Evolutionary conservation across 306 rosid species (phyloP).

Genomic region (Arachis hypogaea): DNA sequence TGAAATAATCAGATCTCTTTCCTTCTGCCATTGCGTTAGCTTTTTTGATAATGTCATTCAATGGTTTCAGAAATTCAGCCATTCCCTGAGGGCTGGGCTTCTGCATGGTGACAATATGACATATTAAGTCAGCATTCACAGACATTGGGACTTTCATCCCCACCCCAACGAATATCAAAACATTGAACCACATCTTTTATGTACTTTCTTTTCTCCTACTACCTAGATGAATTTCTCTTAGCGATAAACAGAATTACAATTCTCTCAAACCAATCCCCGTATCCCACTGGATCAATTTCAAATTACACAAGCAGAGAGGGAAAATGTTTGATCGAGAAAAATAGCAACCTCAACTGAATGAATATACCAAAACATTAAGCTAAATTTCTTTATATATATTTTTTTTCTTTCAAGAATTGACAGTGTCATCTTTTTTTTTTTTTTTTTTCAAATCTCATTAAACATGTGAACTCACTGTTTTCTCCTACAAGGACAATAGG

Average conservation of each 20-base stretch:
- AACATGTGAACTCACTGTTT: background rate
- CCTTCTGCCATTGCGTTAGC: slow-evolving; percentile 77
- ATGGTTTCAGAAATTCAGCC: slow-evolving; percentile 84
- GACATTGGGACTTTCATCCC: background rate
- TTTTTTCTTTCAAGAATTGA: background rate
- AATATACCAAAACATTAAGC: background rate
- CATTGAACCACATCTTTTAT: background rate
- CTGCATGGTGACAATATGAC: slow-evolving; percentile 50
- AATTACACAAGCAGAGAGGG: no score
- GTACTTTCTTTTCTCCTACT: slow-evolving; percentile 26
- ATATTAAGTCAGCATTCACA: slow-evolving; percentile 29
- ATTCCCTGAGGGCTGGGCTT: slow-evolving; percentile 80
- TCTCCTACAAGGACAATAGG: background rate
- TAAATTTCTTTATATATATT: background rate
- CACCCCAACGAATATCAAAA: background rate
- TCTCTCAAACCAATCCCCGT: slow-evolving; percentile 18
- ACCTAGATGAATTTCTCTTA: slow-evolving; percentile 5
- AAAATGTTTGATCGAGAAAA: no score
- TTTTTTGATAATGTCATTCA: slow-evolving; percentile 70
- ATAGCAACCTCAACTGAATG: background rate
- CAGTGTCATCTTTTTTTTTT: background rate
- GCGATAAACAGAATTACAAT: slow-evolving; percentile 15
- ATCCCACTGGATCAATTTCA: background rate
- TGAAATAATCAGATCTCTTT: slow-evolving; percentile 81
- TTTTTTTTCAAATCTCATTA: background rate